Conservation (phyloP, 768 basidiomycete genomes). For the Coprinellus micaceus region DNA sequence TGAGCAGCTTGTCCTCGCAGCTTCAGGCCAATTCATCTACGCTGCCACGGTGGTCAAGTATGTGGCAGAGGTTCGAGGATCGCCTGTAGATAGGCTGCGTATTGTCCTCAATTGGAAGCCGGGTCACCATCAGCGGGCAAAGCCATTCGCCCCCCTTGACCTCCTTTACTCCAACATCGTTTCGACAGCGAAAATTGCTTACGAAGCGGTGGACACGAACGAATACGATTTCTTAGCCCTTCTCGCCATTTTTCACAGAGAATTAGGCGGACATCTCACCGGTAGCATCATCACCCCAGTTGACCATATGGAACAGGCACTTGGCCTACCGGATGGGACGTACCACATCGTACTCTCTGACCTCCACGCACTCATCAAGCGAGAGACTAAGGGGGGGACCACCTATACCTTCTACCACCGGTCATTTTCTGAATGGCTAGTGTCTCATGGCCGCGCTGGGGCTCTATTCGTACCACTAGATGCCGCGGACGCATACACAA, state of each 20-base stretch:
- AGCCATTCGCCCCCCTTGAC: slow-evolving; percentile 7
- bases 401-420: too few species aligned
- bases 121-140: neutral
- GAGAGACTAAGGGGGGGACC: too few species aligned
- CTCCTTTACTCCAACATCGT: slow-evolving; percentile 7
- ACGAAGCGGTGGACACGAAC: neutral
- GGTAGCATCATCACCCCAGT: neutral
- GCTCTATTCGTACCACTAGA: too few species aligned
- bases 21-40: slow-evolving; percentile 16
- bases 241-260: neutral
- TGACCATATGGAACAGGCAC: neutral
- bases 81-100: neutral
- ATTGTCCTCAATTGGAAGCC: neutral
- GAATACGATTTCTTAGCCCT: neutral
- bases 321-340: neutral
- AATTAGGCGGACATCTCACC: neutral
- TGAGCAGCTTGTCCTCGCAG: slow-evolving; percentile 3
- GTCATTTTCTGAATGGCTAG: too few species aligned
- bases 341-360: neutral
- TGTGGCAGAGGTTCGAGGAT: slow-evolving; percentile 10
- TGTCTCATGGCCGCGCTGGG: too few species aligned
- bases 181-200: neutral
- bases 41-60: slow-evolving; percentile 13
- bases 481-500: too few species aligned
- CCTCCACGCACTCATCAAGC: too few species aligned